Conservation (phyloP, 2,329 filamentous ascomycete species). For the Colletotrichum sp. region DNA sequence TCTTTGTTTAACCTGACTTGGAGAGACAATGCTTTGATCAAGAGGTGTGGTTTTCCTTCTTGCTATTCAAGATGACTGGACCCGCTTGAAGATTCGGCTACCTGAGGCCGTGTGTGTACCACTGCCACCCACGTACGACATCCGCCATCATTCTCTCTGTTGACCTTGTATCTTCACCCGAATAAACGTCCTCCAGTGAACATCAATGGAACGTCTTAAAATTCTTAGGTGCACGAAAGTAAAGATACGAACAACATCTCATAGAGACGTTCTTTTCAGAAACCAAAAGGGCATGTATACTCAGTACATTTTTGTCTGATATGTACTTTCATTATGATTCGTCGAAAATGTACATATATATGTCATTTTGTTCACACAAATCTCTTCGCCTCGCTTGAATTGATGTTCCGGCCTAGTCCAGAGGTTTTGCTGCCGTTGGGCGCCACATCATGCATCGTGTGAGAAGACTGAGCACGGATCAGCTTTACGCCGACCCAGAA, state of each 20-base stretch:
- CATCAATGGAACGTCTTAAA: too few species aligned
- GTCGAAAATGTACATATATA: accelerated
- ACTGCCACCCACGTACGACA: neutral
- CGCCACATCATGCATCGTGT: accelerated
- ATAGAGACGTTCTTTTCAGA: neutral
- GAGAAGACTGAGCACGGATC: neutral
- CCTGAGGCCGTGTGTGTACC: accelerated
- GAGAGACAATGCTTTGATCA: too few species aligned
- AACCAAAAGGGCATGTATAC: too few species aligned
- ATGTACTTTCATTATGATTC: accelerated
- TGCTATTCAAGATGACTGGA: too few species aligned
- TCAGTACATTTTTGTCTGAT: neutral
- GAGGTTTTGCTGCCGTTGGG: neutral
- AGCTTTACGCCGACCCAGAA: neutral
- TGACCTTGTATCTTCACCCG: accelerated
- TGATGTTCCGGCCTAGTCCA: accelerated
- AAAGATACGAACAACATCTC: neutral
- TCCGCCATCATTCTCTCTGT: neutral
- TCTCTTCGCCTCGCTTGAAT: neutral
- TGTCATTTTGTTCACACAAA: neutral
- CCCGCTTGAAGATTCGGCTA: neutral
- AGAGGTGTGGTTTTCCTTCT: too few species aligned
- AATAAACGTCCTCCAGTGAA: neutral
- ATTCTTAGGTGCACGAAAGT: neutral
- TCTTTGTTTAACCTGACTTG: too few species aligned